These are phyloP conservation scores for Lentinus polychrous DNA, from an alignment of 1,284 basidiomycete genomes.

Conservation along the genomic window DNA sequence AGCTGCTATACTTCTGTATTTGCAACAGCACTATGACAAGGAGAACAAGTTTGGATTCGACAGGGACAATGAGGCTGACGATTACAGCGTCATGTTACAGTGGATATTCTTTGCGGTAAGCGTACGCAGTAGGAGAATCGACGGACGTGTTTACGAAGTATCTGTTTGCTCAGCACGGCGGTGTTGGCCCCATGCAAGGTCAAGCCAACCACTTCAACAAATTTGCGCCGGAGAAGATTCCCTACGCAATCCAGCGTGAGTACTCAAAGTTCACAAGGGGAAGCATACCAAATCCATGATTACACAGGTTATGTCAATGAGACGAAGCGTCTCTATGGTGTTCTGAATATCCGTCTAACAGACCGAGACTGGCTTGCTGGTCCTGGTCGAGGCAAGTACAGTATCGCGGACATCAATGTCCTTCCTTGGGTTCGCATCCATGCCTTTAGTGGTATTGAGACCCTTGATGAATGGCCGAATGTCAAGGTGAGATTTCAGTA, in stretches of 20 bases:
- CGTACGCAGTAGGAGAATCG: conserved; percentile 3
- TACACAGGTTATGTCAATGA: conserved; percentile 63
- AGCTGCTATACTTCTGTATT: conserved; percentile 47
- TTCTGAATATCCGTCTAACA: conserved; percentile 64
- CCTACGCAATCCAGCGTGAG: conserved; percentile 56
- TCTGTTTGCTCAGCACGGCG: conserved; percentile 42
- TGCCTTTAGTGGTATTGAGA: conserved; percentile 41
- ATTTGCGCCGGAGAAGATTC: conserved; percentile 55
- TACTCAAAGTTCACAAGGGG: conserved; percentile 1
- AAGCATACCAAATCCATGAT: not conserved
- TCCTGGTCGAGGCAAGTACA: conserved; percentile 55
- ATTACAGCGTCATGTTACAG: conserved; percentile 56
- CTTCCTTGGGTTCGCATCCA: conserved; percentile 46
- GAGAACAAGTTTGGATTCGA: conserved; percentile 45
- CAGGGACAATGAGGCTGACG: conserved; percentile 27
- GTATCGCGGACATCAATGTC: conserved; percentile 60
- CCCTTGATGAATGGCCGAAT: conserved; percentile 31
- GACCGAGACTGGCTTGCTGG: conserved; percentile 68
- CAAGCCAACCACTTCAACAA: conserved; percentile 59
- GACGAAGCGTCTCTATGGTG: conserved; percentile 70
- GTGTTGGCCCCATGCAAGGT: conserved; percentile 72
- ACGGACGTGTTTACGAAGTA: not conserved
- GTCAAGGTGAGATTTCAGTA: conserved; percentile 20
- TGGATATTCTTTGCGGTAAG: conserved; percentile 76
- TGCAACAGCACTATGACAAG: conserved; percentile 42